These are phyloP conservation scores for Dothistroma pini DNA, from an alignment of 2,329 filamentous ascomycete species.

Conservation along the genomic window DNA sequence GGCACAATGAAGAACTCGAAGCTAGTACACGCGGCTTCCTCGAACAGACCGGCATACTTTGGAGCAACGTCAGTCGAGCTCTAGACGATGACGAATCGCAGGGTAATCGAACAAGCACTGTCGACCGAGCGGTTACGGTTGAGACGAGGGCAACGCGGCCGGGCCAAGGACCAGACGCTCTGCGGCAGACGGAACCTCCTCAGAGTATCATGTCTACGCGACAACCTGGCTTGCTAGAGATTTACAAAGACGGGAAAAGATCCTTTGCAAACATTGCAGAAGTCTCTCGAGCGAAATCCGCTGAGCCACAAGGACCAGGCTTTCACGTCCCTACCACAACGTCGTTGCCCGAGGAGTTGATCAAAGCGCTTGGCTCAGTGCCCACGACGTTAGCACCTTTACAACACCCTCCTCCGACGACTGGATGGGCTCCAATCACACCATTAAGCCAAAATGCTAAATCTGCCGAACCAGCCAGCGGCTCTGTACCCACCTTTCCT, in stretches of 20 bases:
- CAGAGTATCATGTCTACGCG: background rate
- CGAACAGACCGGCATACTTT: slow-evolving; percentile 9
- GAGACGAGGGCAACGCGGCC: slow-evolving; percentile 4
- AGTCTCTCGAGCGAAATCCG: slow-evolving; percentile 18
- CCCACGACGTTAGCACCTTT: slow-evolving; percentile 10
- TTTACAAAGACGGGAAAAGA: slow-evolving; percentile 11
- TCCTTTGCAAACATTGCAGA: slow-evolving; percentile 14
- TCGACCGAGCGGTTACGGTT: slow-evolving; percentile 6
- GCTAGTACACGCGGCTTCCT: slow-evolving; percentile 11
- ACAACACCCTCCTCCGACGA: background rate
- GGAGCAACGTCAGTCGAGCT: slow-evolving; percentile 9
- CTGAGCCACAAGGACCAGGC: slow-evolving; percentile 18
- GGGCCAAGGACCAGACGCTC: background rate
- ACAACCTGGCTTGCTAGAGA: slow-evolving; percentile 11
- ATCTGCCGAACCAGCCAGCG: background rate
- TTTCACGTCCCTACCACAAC: slow-evolving; percentile 20
- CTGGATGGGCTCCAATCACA: background rate
- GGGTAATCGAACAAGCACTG: background rate
- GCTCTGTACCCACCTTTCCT: background rate
- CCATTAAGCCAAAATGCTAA: slow-evolving; percentile 4
- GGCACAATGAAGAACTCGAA: slow-evolving; percentile 12
- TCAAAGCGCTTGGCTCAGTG: slow-evolving; percentile 23
- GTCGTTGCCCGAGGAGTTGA: slow-evolving; percentile 23
- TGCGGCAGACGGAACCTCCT: background rate
- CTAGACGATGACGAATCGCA: slow-evolving; percentile 12